A percentile compares a stretch with the other conserved stretches of the same genome.
Conservation (phyloP, 805 yeast species). For the Naumovozyma baii region DNA sequence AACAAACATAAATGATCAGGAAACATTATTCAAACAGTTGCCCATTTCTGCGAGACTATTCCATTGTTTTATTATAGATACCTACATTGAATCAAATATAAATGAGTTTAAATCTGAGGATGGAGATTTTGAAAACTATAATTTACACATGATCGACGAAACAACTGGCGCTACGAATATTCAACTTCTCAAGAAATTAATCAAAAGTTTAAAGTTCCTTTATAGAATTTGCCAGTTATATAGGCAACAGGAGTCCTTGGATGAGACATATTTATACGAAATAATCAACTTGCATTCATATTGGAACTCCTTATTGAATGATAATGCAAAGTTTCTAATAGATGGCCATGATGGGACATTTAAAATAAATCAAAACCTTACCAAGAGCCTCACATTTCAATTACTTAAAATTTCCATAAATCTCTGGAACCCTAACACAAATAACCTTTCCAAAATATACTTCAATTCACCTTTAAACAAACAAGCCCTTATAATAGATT, state of each 20-base stretch:
- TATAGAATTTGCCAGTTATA: slow-evolving; percentile 16
- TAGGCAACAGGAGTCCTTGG: neutral
- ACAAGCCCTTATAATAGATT: slow-evolving; percentile 24
- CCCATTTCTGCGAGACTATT: slow-evolving; percentile 19
- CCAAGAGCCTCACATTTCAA: neutral
- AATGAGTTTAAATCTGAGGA: neutral
- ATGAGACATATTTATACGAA: neutral
- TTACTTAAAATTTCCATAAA: slow-evolving; percentile 21
- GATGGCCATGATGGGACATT: neutral
- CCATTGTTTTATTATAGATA: slow-evolving; percentile 23
- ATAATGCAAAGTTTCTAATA: neutral
- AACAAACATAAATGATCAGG: neutral
- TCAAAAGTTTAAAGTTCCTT: slow-evolving; percentile 16
- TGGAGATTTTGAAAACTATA: neutral
- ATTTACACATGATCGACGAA: neutral
- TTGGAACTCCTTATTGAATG: slow-evolving; percentile 2
- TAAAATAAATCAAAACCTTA: neutral
- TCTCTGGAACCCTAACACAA: slow-evolving; percentile 24
- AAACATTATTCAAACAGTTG: slow-evolving; percentile 5
- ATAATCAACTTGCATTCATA: slow-evolving; percentile 11
- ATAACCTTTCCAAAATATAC: slow-evolving; percentile 13
- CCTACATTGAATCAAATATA: slow-evolving; percentile 4
- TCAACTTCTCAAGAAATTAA: neutral
- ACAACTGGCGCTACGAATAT: slow-evolving; percentile 2
- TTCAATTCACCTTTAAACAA: slow-evolving; percentile 24